A percentile compares a stretch with the other conserved stretches of the same genome.
Evolutionary conservation across 306 rosid genomes (phyloP).

Genomic region (Cicer arietinum): DNA sequence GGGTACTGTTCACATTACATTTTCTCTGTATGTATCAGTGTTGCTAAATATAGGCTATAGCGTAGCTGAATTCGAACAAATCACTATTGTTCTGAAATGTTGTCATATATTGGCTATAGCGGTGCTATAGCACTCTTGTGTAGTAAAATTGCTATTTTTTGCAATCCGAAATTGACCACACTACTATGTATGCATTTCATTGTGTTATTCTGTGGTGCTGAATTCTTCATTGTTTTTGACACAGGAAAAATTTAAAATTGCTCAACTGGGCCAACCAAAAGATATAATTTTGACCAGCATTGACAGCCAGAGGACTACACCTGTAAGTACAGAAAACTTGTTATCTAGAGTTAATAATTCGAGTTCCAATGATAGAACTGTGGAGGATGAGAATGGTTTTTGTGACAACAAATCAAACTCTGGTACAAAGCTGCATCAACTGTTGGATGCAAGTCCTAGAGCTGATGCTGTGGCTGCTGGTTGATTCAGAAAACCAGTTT

Average conservation of each 20-base stretch:
- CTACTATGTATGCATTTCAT: not conserved
- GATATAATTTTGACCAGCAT: constrained; percentile 53
- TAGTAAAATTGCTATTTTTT: too few species aligned
- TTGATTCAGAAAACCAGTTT: constrained; percentile 49
- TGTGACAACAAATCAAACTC: constrained; percentile 71
- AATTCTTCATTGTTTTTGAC: constrained; percentile 28
- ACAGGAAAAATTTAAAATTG: constrained; percentile 77
- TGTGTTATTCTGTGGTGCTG: constrained; percentile 4
- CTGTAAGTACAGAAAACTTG: constrained; percentile 74
- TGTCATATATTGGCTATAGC: too few species aligned
- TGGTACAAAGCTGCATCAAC: constrained; percentile 81
- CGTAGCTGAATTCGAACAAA: too few species aligned
- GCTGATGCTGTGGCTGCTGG: constrained; percentile 90
- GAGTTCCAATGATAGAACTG: constrained; percentile 55
- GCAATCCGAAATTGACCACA: too few species aligned
- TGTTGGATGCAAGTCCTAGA: constrained; percentile 78
- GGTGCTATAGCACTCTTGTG: too few species aligned
- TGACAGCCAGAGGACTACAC: constrained; percentile 58
- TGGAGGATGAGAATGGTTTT: constrained; percentile 64
- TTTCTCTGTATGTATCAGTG: not conserved
- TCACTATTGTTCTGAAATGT: too few species aligned
- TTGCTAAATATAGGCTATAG: too few species aligned
- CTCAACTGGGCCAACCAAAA: constrained; percentile 60
- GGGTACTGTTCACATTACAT: constrained; percentile 53
- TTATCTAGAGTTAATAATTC: constrained; percentile 74